phyloP scores from a whole-genome alignment of 1,139 yeast genomes.

The Candida gigantensis region DNA sequence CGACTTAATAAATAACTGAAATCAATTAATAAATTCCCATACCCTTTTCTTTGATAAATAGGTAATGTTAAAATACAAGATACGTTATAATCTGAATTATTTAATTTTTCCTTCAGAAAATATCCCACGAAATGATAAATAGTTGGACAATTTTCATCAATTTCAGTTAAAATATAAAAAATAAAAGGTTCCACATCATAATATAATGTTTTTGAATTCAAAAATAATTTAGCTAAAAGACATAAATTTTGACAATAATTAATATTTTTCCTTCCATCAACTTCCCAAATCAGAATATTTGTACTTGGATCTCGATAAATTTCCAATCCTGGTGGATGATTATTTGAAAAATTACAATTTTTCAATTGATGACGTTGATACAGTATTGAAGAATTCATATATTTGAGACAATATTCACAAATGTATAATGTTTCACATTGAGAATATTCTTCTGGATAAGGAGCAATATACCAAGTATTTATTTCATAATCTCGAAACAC shows the following conservation, averaged over 20 bases:
- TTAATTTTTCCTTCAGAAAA: conserved; percentile 85
- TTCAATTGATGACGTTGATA: conserved; percentile 71
- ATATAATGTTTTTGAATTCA: conserved; percentile 87
- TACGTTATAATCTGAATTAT: conserved; percentile 74
- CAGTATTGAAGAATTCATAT: conserved; percentile 70
- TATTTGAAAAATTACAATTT: conserved; percentile 54
- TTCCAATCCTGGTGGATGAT: conserved; percentile 89
- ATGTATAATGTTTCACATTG: conserved; percentile 62
- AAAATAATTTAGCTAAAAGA: conserved; percentile 80
- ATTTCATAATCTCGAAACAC: conserved; percentile 73
- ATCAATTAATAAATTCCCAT: conserved; percentile 85
- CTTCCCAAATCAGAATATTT: conserved; percentile 76
- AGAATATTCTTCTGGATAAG: conserved; percentile 87
- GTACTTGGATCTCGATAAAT: conserved; percentile 65
- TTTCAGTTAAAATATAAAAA: conserved; percentile 80
- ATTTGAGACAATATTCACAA: conserved; percentile 85
- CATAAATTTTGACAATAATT: conserved; percentile 88
- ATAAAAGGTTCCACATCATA: conserved; percentile 95
- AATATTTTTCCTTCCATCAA: conserved; percentile 85
- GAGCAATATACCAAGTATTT: conserved; percentile 91
- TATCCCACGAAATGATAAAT: conserved; percentile 88
- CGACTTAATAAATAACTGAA: conserved; percentile 81
- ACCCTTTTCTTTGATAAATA: conserved; percentile 82
- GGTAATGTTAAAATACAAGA: conserved; percentile 92
- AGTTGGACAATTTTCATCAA: conserved; percentile 46